Conservation (phyloP, 2,329 filamentous ascomycete species). For the Neonectria coccinea region DNA sequence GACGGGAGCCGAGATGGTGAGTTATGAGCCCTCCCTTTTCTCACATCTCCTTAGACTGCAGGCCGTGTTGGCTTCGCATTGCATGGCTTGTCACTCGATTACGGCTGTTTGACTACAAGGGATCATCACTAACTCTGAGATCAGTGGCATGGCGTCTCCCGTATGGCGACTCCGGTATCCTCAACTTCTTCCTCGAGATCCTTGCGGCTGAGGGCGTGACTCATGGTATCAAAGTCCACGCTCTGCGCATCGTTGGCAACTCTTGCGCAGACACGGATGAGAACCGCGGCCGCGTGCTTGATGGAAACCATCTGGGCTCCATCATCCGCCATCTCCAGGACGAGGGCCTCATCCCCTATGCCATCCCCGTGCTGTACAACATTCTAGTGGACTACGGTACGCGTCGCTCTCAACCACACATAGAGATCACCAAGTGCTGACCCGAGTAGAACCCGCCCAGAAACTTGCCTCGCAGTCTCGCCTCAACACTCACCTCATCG, state of each 20-base stretch:
- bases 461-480: slow-evolving; percentile 63
- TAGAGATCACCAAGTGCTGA: slow-evolving; percentile 13
- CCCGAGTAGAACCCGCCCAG: slow-evolving; percentile 65
- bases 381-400: slow-evolving; percentile 73
- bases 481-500: slow-evolving; percentile 62
- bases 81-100: accelerated
- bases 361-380: slow-evolving; percentile 72
- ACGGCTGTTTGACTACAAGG: not conserved
- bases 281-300: slow-evolving; percentile 68
- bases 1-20: slow-evolving; percentile 68
- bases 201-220: slow-evolving; percentile 54
- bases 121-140: slow-evolving; percentile 2
- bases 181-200: slow-evolving; percentile 66
- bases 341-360: slow-evolving; percentile 62
- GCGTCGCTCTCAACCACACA: not conserved
- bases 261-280: slow-evolving; percentile 73
- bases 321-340: slow-evolving; percentile 63
- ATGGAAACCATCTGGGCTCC: slow-evolving; percentile 58
- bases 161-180: slow-evolving; percentile 67
- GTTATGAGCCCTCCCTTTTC: slow-evolving; percentile 35
- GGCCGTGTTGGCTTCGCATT: not conserved
- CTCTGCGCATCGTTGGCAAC: slow-evolving; percentile 70
- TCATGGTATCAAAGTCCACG: slow-evolving; percentile 63
- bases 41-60: not conserved
- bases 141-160: slow-evolving; percentile 68